These are phyloP conservation scores for Solanum rostratum DNA, from an alignment of 257 asterid species.

Conservation along the genomic window DNA sequence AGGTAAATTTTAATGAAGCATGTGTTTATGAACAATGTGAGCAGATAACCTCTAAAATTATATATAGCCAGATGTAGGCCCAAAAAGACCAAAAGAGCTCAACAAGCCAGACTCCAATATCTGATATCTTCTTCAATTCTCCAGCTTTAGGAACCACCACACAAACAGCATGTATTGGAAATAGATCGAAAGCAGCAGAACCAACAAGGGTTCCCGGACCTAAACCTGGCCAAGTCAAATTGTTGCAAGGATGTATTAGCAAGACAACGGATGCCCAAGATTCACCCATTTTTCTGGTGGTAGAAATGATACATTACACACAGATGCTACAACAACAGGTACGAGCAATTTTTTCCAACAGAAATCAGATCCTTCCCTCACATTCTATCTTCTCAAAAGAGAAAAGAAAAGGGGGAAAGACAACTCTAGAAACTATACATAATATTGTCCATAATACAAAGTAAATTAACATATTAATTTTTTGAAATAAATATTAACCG, in stretches of 20 bases:
- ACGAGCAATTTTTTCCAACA: not conserved
- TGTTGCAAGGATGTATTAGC: not conserved
- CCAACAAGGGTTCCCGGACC: constrained; percentile 99
- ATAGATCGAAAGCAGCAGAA: constrained; percentile 95
- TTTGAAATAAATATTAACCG: not conserved
- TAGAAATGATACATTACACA: not conserved
- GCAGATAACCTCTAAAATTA: constrained; percentile 59
- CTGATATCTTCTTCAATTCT: constrained; percentile 84
- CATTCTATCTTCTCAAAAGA: not conserved
- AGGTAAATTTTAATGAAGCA: not conserved
- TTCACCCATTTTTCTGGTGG: not conserved
- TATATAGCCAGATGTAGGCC: constrained; percentile 98
- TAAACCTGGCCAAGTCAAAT: constrained; percentile 40
- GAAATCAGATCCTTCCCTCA: not conserved
- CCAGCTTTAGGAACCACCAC: constrained; percentile 94
- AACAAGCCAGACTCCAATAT: constrained; percentile 89
- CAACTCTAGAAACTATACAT: not conserved
- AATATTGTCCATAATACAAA: not conserved
- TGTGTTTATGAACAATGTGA: not conserved
- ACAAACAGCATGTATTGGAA: constrained; percentile 95
- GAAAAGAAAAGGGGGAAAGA: not conserved
- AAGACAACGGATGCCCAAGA: not conserved
- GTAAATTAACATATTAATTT: not conserved
- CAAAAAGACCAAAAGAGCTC: constrained; percentile 98
- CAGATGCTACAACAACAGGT: not conserved